Conservation (phyloP, 2,329 filamentous ascomycete genomes). For the Penicillium sp. region DNA sequence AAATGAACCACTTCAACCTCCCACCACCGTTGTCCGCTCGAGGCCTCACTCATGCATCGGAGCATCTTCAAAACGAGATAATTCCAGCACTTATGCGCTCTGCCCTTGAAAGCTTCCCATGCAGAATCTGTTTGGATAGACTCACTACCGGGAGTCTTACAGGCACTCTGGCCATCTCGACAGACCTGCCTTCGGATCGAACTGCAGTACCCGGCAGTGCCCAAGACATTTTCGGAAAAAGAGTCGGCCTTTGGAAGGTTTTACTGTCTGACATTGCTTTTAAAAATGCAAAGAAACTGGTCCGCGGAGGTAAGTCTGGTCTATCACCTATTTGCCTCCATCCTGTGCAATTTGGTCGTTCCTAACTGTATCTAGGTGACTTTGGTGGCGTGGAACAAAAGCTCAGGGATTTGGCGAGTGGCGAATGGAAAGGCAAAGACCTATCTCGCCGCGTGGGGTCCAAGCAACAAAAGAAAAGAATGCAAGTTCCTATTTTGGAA, state of each 20-base stretch:
- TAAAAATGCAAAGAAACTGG: slow-evolving; percentile 6
- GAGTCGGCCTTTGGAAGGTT: slow-evolving; percentile 21
- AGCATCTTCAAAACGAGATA: slow-evolving; percentile 1
- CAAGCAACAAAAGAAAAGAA: slow-evolving; percentile 1
- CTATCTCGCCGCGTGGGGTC: slow-evolving; percentile 4
- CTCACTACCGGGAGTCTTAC: background rate
- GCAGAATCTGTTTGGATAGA: slow-evolving; percentile 14
- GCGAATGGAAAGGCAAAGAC: slow-evolving; percentile 16
- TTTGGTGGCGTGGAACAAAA: slow-evolving; percentile 11
- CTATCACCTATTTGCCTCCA: background rate
- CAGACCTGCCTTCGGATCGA: background rate
- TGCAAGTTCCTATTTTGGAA: slow-evolving; percentile 11
- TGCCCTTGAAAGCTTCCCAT: slow-evolving; percentile 17
- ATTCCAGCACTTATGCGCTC: slow-evolving; percentile 9
- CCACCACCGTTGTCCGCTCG: background rate
- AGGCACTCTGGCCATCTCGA: background rate
- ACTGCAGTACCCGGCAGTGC: background rate
- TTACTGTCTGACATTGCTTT: slow-evolving; percentile 17
- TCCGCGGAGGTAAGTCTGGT: background rate
- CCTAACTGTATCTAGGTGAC: background rate
- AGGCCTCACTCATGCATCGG: background rate
- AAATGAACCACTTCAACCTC: background rate
- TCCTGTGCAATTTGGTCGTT: too few relatives aligned
- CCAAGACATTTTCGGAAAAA: slow-evolving; percentile 17
- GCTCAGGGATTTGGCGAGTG: slow-evolving; percentile 19